Evolutionary conservation across 2,329 filamentous ascomycete genomes (phyloP).

Genomic region (Colletotrichum sojae): DNA sequence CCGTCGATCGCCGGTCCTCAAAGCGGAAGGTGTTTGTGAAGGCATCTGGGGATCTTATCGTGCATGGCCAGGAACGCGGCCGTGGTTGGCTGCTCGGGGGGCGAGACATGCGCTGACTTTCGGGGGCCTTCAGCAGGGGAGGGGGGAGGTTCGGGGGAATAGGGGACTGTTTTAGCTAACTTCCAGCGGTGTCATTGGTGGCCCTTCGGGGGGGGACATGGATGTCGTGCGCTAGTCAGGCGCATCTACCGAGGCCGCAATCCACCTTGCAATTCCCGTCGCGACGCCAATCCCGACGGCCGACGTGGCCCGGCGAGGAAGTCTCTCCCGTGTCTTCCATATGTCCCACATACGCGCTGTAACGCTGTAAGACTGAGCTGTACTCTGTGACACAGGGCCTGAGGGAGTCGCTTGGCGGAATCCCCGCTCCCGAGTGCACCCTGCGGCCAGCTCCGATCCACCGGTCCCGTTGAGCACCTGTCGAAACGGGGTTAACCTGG

Average conservation of each 20-base stretch:
- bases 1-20: constrained; percentile 32
- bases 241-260: constrained; percentile 36
- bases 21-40: constrained; percentile 32
- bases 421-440: constrained; percentile 26
- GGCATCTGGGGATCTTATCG: constrained; percentile 33
- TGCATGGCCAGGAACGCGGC: constrained; percentile 37
- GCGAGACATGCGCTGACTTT: no score
- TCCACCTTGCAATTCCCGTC: constrained; percentile 9
- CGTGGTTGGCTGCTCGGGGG: constrained; percentile 31
- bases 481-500: constrained; percentile 28
- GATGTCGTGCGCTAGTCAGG: constrained; percentile 35
- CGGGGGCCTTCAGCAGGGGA: no score
- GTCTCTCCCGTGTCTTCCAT: constrained; percentile 27
- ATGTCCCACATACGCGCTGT: neutral
- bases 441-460: constrained; percentile 35
- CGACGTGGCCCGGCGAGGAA: constrained; percentile 25
- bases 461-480: constrained; percentile 22
- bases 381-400: no score
- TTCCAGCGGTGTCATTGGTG: constrained; percentile 1
- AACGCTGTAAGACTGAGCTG: neutral
- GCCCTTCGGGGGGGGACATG: constrained; percentile 6
- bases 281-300: neutral
- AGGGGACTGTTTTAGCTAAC: neutral
- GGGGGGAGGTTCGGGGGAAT: no score
- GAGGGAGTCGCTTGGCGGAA: no score